Evolutionary conservation across 2,329 filamentous ascomycete species (phyloP).

Genomic region (Sarocladium brachiariae): DNA sequence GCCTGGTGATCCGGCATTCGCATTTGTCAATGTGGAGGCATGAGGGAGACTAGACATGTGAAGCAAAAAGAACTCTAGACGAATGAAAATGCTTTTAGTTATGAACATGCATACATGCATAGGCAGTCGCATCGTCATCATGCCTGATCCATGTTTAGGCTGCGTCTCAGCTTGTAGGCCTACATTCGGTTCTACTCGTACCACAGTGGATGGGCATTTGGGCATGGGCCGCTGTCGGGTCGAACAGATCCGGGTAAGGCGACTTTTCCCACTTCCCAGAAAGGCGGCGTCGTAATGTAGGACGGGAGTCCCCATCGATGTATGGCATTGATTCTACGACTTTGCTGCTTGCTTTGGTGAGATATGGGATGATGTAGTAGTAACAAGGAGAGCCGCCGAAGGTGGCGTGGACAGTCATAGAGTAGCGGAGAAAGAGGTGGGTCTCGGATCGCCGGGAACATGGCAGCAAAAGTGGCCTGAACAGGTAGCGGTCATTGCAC

Average conservation of each 20-base stretch:
- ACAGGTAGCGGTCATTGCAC: too few species aligned
- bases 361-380: not conserved
- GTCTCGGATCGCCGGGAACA: not conserved
- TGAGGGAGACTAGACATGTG: not conserved
- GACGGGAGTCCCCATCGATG: too few species aligned
- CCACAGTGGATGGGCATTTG: too few species aligned
- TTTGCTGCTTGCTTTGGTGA: too few species aligned
- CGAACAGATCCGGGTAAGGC: not conserved
- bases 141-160: too few species aligned
- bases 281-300: not conserved
- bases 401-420: not conserved
- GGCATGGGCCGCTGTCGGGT: not conserved
- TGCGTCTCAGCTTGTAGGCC: too few species aligned
- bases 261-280: not conserved
- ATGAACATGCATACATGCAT: not conserved
- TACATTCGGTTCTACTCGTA: not conserved
- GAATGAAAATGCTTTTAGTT: not conserved
- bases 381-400: not conserved
- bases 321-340: too few species aligned
- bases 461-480: slow-evolving; percentile 7
- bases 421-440: too few species aligned
- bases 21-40: slow-evolving; percentile 8
- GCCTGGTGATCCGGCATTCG: slow-evolving; percentile 6
- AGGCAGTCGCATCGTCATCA: not conserved
- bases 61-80: not conserved